phyloP scores from a whole-genome alignment of 305 asterid genomes.

The Solanum aculeatissimum region DNA sequence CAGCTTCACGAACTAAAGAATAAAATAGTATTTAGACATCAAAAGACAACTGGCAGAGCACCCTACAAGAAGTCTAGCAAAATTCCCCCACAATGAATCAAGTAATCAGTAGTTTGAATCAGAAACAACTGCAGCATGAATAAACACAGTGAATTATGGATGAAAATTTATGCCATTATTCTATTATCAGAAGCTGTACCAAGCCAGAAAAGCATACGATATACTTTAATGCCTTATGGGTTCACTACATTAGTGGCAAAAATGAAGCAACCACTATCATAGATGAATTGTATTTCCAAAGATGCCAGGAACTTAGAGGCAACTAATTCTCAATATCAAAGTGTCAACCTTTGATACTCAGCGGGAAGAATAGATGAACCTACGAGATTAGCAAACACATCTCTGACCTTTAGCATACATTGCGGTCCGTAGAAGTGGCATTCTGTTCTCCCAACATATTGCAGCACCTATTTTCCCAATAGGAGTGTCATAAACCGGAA shows the following conservation, averaged over 20 bases:
- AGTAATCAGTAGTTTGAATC: neutral
- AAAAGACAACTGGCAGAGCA: neutral
- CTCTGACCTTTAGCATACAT: slow-evolving; percentile 80
- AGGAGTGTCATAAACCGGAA: slow-evolving; percentile 85
- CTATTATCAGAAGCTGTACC: neutral
- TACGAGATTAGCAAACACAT: neutral
- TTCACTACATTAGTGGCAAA: neutral
- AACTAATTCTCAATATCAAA: neutral
- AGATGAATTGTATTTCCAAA: neutral
- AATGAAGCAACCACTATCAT: neutral
- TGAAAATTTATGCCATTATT: neutral
- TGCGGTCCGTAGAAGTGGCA: slow-evolving; percentile 90
- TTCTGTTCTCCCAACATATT: slow-evolving; percentile 94
- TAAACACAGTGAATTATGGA: neutral
- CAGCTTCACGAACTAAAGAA: neutral
- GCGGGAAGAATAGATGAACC: neutral
- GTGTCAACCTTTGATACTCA: neutral
- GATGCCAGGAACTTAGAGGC: neutral
- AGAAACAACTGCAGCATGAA: neutral
- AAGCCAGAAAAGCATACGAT: neutral
- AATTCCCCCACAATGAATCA: neutral
- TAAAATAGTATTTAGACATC: neutral
- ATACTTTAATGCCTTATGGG: neutral
- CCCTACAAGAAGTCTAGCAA: neutral
- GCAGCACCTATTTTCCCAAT: slow-evolving; percentile 93